These are phyloP conservation scores for Ceratocystiopsis minuta DNA, from an alignment of 2,329 filamentous ascomycete genomes.

Conservation along the genomic window DNA sequence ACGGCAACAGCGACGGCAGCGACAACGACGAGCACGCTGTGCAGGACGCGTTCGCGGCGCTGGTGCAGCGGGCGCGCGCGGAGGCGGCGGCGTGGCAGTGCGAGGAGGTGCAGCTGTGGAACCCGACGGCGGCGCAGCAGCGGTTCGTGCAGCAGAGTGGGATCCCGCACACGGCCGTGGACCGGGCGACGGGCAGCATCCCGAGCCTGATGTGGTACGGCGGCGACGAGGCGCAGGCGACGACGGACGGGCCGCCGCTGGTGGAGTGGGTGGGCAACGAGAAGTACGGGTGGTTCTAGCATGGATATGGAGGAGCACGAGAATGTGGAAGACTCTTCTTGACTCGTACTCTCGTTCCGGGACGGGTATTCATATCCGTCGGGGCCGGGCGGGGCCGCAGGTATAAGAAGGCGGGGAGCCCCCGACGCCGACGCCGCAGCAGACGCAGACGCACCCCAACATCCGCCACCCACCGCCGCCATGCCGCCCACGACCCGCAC, in stretches of 20 bases:
- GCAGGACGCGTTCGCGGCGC: constrained; percentile 33
- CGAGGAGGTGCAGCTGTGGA: constrained; percentile 64
- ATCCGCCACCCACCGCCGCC: not conserved
- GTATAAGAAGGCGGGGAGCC: not conserved
- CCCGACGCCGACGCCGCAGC: too few relatives aligned
- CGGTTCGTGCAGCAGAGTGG: constrained; percentile 26
- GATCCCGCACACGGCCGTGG: constrained; percentile 30
- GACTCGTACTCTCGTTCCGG: too few relatives aligned
- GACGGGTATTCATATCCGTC: constrained; percentile 2
- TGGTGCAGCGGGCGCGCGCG: constrained; percentile 47
- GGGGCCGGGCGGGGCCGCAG: not conserved
- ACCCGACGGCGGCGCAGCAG: constrained; percentile 41
- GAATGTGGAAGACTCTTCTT: too few relatives aligned
- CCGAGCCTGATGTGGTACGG: constrained; percentile 57
- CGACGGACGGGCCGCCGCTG: constrained; percentile 13
- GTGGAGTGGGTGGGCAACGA: constrained; percentile 60
- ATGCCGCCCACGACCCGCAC: not conserved
- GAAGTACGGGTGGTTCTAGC: constrained; percentile 54
- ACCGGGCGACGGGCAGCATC: constrained; percentile 49
- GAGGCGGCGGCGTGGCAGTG: constrained; percentile 59
- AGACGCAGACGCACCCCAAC: not conserved
- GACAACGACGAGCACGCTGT: too few relatives aligned
- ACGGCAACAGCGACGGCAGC: constrained; percentile 16
- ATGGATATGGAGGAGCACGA: too few relatives aligned
- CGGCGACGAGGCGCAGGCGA: constrained; percentile 13